Conservation (phyloP, 1,139 yeast species). For the Pichia sp. region DNA sequence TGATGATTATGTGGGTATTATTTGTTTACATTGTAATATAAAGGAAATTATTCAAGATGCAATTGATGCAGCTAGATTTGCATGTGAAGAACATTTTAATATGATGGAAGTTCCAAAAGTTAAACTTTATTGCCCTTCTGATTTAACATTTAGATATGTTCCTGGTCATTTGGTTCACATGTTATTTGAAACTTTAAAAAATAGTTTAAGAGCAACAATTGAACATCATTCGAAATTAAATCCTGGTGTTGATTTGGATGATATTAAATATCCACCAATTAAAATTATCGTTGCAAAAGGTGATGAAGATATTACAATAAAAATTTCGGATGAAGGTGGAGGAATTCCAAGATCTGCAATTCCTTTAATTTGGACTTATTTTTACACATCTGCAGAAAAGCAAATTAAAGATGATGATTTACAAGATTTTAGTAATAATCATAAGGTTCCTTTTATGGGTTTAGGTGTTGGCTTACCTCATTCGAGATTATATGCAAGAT, state of each 20-base stretch:
- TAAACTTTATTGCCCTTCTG: conserved; percentile 64
- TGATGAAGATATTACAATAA: conserved; percentile 85
- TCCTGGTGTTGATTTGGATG: conserved; percentile 51
- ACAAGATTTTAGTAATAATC: conserved; percentile 40
- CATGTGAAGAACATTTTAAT: conserved; percentile 84
- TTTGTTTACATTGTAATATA: conserved; percentile 74
- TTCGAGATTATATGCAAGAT: conserved; percentile 77
- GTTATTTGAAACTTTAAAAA: conserved; percentile 80
- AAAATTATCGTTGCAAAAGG: conserved; percentile 90
- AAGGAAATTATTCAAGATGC: conserved; percentile 79
- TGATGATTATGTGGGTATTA: conserved; percentile 72
- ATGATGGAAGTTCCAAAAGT: conserved; percentile 77
- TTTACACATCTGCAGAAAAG: conserved; percentile 79
- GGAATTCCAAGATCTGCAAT: conserved; percentile 83
- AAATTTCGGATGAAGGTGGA: conserved; percentile 91
- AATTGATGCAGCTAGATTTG: conserved; percentile 77
- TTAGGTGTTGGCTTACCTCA: conserved; percentile 90
- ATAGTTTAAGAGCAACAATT: conserved; percentile 78
- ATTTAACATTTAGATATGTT: conserved; percentile 75
- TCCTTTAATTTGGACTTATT: conserved; percentile 85
- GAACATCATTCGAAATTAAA: conserved; percentile 55
- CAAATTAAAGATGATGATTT: conserved; percentile 73
- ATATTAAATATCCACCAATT: conserved; percentile 72
- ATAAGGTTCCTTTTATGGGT: conserved; percentile 92
- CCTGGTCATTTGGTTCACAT: conserved; percentile 88